A percentile compares a stretch with the other conserved stretches of the same genome.
These are phyloP conservation scores for Cymbopogon flexuosus DNA, from an alignment of 202 grass and related monocot species.

Conservation along the genomic window DNA sequence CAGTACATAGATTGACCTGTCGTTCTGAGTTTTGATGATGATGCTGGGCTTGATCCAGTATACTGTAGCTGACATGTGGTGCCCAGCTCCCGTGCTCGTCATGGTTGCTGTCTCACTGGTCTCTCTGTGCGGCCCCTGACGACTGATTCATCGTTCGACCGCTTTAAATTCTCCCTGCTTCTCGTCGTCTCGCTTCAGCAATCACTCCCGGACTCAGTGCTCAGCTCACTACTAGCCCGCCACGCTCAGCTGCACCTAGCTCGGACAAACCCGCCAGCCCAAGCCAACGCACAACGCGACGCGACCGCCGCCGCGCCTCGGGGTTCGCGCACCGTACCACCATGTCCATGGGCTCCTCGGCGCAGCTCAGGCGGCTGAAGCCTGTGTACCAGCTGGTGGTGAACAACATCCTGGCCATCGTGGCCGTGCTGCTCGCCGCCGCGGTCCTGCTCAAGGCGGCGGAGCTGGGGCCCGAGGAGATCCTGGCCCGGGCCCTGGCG, in stretches of 20 bases:
- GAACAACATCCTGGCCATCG: conserved; percentile 52
- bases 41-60: not conserved
- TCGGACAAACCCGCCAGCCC: not conserved
- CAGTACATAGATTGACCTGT: too few species aligned
- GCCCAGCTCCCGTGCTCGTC: not conserved
- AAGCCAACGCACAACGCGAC: not conserved
- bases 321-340: not conserved
- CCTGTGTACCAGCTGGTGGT: conserved; percentile 55
- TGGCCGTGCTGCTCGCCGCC: conserved; percentile 37
- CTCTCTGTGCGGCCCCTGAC: too few species aligned
- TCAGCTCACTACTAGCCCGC: not conserved
- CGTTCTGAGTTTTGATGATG: not conserved
- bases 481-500: conserved; percentile 16
- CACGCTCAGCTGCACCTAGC: too few species aligned
- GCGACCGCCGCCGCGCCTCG: not conserved
- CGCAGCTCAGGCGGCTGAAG: conserved; percentile 43
- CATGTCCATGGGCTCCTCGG: conserved; percentile 19
- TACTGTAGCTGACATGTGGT: not conserved
- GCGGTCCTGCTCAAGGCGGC: conserved; percentile 30
- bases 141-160: not conserved
- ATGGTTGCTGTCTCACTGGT: not conserved
- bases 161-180: not conserved
- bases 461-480: conserved; percentile 39
- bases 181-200: not conserved
- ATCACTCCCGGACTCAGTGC: not conserved